Base-by-base conservation (phyloP, 495 filamentous ascomycete genomes). In the Monascus purpureus region DNA sequence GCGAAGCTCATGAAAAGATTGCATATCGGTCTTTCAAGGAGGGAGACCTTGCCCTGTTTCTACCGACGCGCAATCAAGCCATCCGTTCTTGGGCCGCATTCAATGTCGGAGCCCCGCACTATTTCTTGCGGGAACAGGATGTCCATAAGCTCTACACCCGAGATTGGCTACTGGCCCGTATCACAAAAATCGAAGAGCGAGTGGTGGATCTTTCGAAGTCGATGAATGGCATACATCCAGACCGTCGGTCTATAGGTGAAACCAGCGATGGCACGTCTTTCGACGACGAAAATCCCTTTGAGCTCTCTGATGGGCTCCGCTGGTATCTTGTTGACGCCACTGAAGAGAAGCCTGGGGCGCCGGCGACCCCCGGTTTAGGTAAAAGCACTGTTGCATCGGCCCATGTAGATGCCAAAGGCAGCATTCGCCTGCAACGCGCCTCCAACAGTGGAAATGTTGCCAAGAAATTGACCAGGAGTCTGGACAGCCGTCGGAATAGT, bases 231-330 rank as follows among this genome's bases (percentile, higher is more conserved):
- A 46, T 41, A 20, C 75, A 66, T 55, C 50, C 70, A 43, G 75
- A 77, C 33, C 59, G 67, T 26, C 53, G 55, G 28, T 74, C 70
- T 2, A 53, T 73, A 5, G 66, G 61, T 6, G 56, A 62, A 23
- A 55, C 55, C 18, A 71, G 62, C 50, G 74, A 77, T 32, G 68
- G 61, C 9, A 61, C 64, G 13, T 72, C 70, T 4, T 63, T 77
- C n/a, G 84, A 90, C 26, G 87, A 97, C 38, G 90, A 99, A 36
- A 99, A 99, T 49, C 90, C 90, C 1, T 99, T 96, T 44, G 87
- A 94, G 40, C 69, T 99, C 11, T 93, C 86, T 0, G 90, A 99
- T 46, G 90, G 90, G 12, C 63, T 99, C 12, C 72, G 88, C 17
- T 99, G 90, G 90, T 96, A 93, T 46, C 70, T 96, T 2, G 70